Evolutionary conservation across 2,329 filamentous ascomycete genomes (phyloP).

Genomic region (Ceratocystis huliohia): DNA sequence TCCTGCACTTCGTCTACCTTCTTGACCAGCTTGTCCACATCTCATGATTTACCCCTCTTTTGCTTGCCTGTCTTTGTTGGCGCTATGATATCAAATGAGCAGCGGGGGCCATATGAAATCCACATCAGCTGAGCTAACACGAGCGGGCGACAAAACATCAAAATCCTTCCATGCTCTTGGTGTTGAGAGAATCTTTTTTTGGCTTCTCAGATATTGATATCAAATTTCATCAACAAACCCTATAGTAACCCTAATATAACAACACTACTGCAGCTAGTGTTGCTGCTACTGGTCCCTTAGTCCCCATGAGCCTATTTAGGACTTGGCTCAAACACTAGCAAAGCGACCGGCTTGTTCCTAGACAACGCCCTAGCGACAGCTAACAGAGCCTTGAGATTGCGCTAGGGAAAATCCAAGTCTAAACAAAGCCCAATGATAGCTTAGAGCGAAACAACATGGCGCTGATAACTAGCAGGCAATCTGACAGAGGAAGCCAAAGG

Average conservation of each 20-base stretch:
- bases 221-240: background rate
- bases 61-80: background rate
- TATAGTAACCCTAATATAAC: background rate
- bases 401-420: background rate
- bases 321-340: conserved; percentile 5
- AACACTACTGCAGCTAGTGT: background rate
- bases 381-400: background rate
- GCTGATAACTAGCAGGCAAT: background rate
- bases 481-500: background rate
- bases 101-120: too few relatives aligned
- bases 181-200: background rate
- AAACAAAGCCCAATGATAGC: background rate
- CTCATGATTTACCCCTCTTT: conserved; percentile 4
- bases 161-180: background rate
- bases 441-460: background rate
- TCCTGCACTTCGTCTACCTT: background rate
- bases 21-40: background rate
- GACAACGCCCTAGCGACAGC: background rate
- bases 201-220: background rate
- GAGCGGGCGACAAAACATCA: background rate
- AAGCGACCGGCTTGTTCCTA: background rate
- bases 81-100: background rate
- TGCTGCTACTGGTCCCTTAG: background rate
- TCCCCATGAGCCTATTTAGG: background rate
- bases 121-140: background rate